Percentiles rank a stretch among this genome's conserved stretches.
Evolutionary conservation across 2,329 filamentous ascomycete genomes (phyloP).

Genomic region (Xylariaceae sp.): DNA sequence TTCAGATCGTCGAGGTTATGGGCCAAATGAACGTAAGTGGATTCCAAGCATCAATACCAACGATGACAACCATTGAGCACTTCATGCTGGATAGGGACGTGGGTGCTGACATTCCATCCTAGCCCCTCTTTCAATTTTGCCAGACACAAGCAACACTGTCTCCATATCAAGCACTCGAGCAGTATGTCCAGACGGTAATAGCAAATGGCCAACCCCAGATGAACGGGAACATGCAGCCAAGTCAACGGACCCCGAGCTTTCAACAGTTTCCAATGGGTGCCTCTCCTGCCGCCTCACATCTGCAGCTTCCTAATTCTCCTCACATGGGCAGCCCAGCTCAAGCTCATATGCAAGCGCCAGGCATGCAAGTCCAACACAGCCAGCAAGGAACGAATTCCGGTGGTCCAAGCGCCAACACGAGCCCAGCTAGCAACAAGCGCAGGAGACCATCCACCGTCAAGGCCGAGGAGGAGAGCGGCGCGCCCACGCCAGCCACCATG

Average conservation of each 20-base stretch:
- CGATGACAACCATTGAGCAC: no score
- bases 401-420: slow-evolving; percentile 65
- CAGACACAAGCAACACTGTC: slow-evolving; percentile 51
- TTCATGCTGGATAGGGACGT: no score
- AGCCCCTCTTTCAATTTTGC: slow-evolving; percentile 55
- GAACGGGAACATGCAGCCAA: slow-evolving; percentile 46
- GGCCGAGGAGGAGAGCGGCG: slow-evolving; percentile 51
- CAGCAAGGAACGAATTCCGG: slow-evolving; percentile 65
- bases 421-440: slow-evolving; percentile 57
- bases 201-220: slow-evolving; percentile 35
- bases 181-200: slow-evolving; percentile 52
- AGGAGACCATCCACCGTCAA: slow-evolving; percentile 56
- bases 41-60: neutral
- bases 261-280: slow-evolving; percentile 56
- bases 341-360: slow-evolving; percentile 59
- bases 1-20: slow-evolving; percentile 61
- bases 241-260: slow-evolving; percentile 52
- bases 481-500: slow-evolving; percentile 44
- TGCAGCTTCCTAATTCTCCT: slow-evolving; percentile 59
- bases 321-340: slow-evolving; percentile 59
- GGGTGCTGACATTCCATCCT: slow-evolving; percentile 7
- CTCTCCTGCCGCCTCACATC: slow-evolving; percentile 57
- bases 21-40: slow-evolving; percentile 54
- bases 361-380: slow-evolving; percentile 64
- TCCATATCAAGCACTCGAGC: slow-evolving; percentile 57